Percentiles rank a stretch among this genome's conserved stretches.
phyloP scores from a whole-genome alignment of 208 protist species.

The Chromosphaera perkinsii region DNA sequence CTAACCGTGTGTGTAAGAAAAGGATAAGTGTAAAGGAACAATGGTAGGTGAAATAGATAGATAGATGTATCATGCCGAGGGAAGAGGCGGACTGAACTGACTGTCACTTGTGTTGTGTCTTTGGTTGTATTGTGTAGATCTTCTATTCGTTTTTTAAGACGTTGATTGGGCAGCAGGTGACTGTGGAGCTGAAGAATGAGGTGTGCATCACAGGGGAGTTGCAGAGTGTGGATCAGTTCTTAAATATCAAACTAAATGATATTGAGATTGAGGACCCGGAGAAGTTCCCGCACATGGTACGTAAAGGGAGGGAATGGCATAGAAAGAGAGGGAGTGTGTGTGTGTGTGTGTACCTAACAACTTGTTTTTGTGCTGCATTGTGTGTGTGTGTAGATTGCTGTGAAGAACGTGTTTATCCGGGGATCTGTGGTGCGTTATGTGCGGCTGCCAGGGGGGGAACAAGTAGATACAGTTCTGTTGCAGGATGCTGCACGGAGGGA shows the following conservation, averaged over 20 bases:
- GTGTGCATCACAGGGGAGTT: constrained; percentile 60
- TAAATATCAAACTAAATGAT: constrained; percentile 79
- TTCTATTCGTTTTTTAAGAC: constrained; percentile 85
- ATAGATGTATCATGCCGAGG: too few species aligned
- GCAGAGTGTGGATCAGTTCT: constrained; percentile 76
- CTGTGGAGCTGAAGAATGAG: constrained; percentile 77
- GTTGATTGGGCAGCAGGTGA: constrained; percentile 66
- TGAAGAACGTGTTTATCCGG: constrained; percentile 80
- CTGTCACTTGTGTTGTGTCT: too few species aligned
- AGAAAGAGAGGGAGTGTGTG: constrained; percentile 13
- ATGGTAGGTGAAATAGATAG: too few species aligned
- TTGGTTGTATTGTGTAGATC: too few species aligned
- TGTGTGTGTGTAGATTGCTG: constrained; percentile 53
- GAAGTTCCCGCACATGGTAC: constrained; percentile 76
- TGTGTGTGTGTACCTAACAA: constrained; percentile 17
- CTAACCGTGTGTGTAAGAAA: too few species aligned
- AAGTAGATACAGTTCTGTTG: constrained; percentile 74
- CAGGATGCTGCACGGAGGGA: constrained; percentile 77
- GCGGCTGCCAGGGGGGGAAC: constrained; percentile 58
- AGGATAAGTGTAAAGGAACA: too few species aligned
- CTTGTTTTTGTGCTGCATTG: constrained; percentile 5
- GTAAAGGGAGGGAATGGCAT: neutral
- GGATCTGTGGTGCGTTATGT: constrained; percentile 78
- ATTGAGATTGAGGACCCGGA: constrained; percentile 65
- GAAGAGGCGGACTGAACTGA: too few species aligned